These are phyloP conservation scores for Phoenix roebelenii DNA, from an alignment of 176 grass and related monocot species.

Conservation along the genomic window DNA sequence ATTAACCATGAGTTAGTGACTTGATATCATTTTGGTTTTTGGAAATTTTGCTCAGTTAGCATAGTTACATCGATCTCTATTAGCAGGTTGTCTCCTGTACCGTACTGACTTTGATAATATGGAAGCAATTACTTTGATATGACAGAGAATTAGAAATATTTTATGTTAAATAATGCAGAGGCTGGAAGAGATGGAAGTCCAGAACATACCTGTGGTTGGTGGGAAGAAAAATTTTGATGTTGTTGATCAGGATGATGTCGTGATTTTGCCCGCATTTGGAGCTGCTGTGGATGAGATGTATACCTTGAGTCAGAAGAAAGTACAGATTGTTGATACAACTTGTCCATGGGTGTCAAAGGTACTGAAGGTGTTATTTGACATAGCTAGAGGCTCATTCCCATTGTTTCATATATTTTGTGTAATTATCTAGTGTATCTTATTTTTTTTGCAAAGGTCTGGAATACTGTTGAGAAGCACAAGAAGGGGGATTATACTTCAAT, in stretches of 20 bases:
- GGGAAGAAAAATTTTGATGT: slow-evolving; percentile 68
- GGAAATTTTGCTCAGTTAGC: too few relatives aligned
- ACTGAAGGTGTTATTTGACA: background rate
- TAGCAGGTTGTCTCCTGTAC: too few relatives aligned
- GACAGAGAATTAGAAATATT: background rate
- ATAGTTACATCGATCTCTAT: too few relatives aligned
- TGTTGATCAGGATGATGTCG: slow-evolving; percentile 67
- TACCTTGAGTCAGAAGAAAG: slow-evolving; percentile 84
- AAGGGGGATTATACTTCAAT: slow-evolving; percentile 95
- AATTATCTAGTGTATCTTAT: background rate
- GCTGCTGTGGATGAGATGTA: slow-evolving; percentile 96
- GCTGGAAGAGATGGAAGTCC: slow-evolving; percentile 69
- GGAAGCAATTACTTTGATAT: too few relatives aligned
- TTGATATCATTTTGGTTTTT: too few relatives aligned
- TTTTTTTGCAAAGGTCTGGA: slow-evolving; percentile 64
- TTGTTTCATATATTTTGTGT: background rate
- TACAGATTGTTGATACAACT: slow-evolving; percentile 94
- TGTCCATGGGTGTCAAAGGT: slow-evolving; percentile 99
- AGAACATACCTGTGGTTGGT: slow-evolving; percentile 51
- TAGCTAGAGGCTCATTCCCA: background rate
- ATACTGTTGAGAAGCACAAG: slow-evolving; percentile 97
- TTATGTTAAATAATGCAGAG: slow-evolving; percentile 35
- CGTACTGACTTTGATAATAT: too few relatives aligned
- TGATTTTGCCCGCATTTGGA: slow-evolving; percentile 91
- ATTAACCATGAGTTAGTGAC: too few relatives aligned